Evolutionary conservation across 73 alveolate species (phyloP).

Genomic region (Paramecium octaurelia): DNA sequence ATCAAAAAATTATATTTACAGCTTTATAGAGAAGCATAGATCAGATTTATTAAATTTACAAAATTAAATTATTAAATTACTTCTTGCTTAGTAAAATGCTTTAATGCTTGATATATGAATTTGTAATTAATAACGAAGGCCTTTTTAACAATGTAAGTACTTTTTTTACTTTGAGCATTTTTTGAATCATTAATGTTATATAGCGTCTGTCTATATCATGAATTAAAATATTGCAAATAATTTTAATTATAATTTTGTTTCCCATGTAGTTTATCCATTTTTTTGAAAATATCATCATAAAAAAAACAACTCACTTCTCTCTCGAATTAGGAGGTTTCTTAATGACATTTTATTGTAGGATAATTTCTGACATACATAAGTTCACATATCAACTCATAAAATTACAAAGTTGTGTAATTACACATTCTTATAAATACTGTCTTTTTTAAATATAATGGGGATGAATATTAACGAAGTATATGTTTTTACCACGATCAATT

Average conservation of each 20-base stretch:
- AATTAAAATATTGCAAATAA: background rate
- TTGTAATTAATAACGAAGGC: background rate
- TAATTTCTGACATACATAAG: too few species aligned
- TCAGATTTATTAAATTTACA: background rate
- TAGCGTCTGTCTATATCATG: background rate
- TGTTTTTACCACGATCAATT: too few species aligned
- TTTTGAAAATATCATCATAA: background rate
- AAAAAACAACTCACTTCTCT: background rate
- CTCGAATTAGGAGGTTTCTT: background rate
- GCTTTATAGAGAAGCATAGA: background rate
- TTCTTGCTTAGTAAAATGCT: background rate
- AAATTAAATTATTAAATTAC: background rate
- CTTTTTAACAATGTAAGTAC: background rate
- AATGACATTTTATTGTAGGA: too few species aligned
- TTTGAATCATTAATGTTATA: background rate
- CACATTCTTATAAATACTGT: too few species aligned
- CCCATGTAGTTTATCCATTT: background rate
- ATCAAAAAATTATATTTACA: background rate
- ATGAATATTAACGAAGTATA: too few species aligned
- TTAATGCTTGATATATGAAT: background rate
- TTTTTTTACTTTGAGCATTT: background rate
- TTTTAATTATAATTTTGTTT: background rate
- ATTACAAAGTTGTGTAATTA: too few species aligned
- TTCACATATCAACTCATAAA: background rate
- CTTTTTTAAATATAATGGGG: too few species aligned